Evolutionary conservation across 2,329 filamentous ascomycete genomes (phyloP).

Genomic region (Alternaria sp.): DNA sequence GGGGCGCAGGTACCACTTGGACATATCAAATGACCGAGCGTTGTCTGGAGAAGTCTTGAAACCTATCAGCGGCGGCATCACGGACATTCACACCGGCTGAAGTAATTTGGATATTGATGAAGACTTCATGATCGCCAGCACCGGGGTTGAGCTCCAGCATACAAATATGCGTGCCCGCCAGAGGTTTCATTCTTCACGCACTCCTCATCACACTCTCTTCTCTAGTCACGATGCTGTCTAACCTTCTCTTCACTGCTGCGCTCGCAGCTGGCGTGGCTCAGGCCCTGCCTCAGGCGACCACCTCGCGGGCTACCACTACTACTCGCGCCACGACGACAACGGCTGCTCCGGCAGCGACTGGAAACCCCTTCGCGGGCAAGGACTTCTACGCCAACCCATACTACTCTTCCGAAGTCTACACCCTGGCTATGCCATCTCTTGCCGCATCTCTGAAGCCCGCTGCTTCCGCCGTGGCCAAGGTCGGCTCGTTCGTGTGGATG

Average conservation of each 20-base stretch:
- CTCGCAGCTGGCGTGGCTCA: slow-evolving; percentile 30
- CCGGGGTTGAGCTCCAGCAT: slow-evolving; percentile 6
- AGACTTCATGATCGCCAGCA: slow-evolving; percentile 9
- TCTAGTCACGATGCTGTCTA: slow-evolving; percentile 24
- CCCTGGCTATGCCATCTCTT: slow-evolving; percentile 67
- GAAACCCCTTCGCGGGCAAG: slow-evolving; percentile 60
- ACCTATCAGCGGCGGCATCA: slow-evolving; percentile 15
- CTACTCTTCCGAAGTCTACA: slow-evolving; percentile 61
- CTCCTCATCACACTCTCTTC: slow-evolving; percentile 2
- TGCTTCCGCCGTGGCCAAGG: slow-evolving; percentile 56
- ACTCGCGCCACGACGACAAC: slow-evolving; percentile 14
- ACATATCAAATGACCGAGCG: slow-evolving; percentile 15
- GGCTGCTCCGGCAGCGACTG: slow-evolving; percentile 34
- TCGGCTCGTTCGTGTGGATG: slow-evolving; percentile 62
- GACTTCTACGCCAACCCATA: slow-evolving; percentile 60
- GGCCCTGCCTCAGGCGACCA: slow-evolving; percentile 31
- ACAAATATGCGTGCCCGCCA: slow-evolving; percentile 21
- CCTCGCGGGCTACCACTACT: slow-evolving; percentile 14
- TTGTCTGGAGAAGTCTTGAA: slow-evolving; percentile 1
- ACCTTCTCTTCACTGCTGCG: slow-evolving; percentile 23
- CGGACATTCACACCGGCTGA: slow-evolving; percentile 22
- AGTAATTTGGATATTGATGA: slow-evolving; percentile 27
- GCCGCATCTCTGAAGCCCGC: slow-evolving; percentile 61
- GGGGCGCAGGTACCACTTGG: slow-evolving; percentile 21
- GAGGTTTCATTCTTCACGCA: slow-evolving; percentile 1